Percentiles rank a stretch among this genome's conserved stretches.
phyloP scores from a whole-genome alignment of 2,329 filamentous ascomycete species.

The Taxawa tesnikishii region DNA sequence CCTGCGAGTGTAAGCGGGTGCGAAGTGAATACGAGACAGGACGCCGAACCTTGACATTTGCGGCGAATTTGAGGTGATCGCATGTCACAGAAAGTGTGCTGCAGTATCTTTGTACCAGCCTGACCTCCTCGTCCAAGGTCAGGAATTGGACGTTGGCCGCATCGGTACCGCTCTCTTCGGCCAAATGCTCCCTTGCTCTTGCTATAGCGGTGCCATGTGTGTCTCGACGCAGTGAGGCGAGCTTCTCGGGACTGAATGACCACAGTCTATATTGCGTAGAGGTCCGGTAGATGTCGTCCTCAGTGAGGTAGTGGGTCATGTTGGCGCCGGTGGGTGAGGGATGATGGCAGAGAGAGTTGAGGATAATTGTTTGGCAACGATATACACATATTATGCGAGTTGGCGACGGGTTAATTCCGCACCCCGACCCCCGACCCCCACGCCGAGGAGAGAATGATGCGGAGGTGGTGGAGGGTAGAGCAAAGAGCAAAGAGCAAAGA shows the following conservation, averaged over 20 bases:
- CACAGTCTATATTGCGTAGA: constrained; percentile 86
- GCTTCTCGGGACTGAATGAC: constrained; percentile 70
- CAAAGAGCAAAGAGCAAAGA: no score
- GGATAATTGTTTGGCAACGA: no score
- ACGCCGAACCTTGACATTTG: constrained; percentile 43
- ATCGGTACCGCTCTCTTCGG: constrained; percentile 12
- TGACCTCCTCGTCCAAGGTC: constrained; percentile 69
- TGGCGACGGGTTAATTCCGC: no score
- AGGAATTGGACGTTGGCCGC: constrained; percentile 60
- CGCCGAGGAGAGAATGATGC: no score
- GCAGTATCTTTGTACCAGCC: constrained; percentile 70
- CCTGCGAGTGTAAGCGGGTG: constrained; percentile 26
- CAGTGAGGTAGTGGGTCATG: constrained; percentile 42
- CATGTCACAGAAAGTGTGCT: constrained; percentile 34
- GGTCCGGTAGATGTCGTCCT: constrained; percentile 82
- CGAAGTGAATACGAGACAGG: background rate
- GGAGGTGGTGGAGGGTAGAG: no score
- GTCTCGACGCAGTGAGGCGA: constrained; percentile 59
- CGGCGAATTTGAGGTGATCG: constrained; percentile 48
- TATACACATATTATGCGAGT: no score
- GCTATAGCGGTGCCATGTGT: constrained; percentile 72
- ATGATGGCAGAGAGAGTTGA: no score
- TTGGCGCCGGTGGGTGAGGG: background rate
- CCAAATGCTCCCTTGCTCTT: constrained; percentile 46
- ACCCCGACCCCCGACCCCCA: no score